Evolutionary conservation across 208 protist genomes (phyloP).

Genomic region (Leishmania major): DNA sequence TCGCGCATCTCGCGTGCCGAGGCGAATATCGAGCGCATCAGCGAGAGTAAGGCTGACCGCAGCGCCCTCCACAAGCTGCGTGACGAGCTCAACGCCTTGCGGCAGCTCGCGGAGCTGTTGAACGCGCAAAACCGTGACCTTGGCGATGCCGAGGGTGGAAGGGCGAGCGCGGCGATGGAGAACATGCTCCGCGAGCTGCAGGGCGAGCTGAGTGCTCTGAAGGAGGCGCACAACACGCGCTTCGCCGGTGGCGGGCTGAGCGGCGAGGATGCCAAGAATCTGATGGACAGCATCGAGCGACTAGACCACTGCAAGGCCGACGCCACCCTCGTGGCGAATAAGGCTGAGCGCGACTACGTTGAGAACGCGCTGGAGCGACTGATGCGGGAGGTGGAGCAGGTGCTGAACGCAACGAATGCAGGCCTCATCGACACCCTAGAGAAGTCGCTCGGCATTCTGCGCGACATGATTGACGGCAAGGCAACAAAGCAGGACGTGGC

Average conservation of each 20-base stretch:
- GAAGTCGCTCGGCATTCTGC: slow-evolving; percentile 88
- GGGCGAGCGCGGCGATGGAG: slow-evolving; percentile 28
- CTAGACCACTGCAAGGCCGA: slow-evolving; percentile 90
- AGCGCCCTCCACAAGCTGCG: slow-evolving; percentile 66
- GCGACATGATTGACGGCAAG: slow-evolving; percentile 92
- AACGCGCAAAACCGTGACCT: slow-evolving; percentile 17
- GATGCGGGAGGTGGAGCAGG: slow-evolving; percentile 93
- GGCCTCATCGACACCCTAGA: slow-evolving; percentile 92
- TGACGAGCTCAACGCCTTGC: slow-evolving; percentile 66
- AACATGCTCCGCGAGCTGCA: slow-evolving; percentile 68
- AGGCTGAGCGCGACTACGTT: slow-evolving; percentile 92
- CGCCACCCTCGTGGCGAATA: slow-evolving; percentile 86
- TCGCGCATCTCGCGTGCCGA: slow-evolving; percentile 37
- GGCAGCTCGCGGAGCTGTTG: slow-evolving; percentile 57
- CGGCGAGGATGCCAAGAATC: slow-evolving; percentile 46
- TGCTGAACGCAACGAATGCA: slow-evolving; percentile 90
- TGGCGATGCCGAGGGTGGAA: slow-evolving; percentile 15
- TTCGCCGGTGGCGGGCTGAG: slow-evolving; percentile 18
- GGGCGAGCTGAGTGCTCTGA: slow-evolving; percentile 53
- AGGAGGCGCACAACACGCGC: slow-evolving; percentile 28
- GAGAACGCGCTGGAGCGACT: slow-evolving; percentile 91
- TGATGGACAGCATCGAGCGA: slow-evolving; percentile 71
- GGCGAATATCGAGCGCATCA: slow-evolving; percentile 36
- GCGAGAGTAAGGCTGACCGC: slow-evolving; percentile 75
- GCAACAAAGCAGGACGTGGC: slow-evolving; percentile 85